These are phyloP conservation scores for Zizania palustris DNA, from an alignment of 202 grass and related monocot genomes.

Conservation along the genomic window DNA sequence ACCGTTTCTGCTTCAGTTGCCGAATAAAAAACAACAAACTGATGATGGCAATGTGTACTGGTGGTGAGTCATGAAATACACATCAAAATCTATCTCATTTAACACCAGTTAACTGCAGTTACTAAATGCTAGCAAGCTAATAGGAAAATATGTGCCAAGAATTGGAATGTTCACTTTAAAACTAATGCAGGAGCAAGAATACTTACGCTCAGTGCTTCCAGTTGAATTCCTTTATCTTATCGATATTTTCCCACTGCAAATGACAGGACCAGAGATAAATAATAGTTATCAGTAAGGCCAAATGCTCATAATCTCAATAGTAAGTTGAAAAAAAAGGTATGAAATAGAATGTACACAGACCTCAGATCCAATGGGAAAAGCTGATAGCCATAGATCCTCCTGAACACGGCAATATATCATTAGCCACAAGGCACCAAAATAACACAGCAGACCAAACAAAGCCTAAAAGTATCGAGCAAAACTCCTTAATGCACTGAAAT, in stretches of 20 bases:
- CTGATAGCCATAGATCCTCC: slow-evolving; percentile 86
- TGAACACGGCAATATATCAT: slow-evolving; percentile 38
- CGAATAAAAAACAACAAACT: slow-evolving; percentile 48
- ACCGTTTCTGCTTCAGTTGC: slow-evolving; percentile 38
- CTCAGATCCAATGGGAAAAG: slow-evolving; percentile 91
- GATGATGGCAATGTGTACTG: slow-evolving; percentile 22
- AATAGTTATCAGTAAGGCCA: background rate
- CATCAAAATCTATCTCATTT: slow-evolving; percentile 27
- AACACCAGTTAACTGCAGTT: background rate
- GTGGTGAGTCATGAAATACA: slow-evolving; percentile 1
- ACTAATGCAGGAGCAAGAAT: background rate
- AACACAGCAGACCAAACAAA: background rate
- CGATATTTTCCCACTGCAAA: slow-evolving; percentile 90
- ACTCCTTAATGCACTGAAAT: too few species aligned
- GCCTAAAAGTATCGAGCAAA: too few species aligned
- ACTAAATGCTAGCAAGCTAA: background rate
- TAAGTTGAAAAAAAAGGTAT: background rate
- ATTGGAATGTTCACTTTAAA: background rate
- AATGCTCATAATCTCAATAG: background rate
- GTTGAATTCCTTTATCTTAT: slow-evolving; percentile 82
- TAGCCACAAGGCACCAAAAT: background rate
- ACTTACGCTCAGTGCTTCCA: slow-evolving; percentile 92
- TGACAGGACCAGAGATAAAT: slow-evolving; percentile 24
- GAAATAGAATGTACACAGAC: slow-evolving; percentile 38
- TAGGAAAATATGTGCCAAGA: slow-evolving; percentile 15